Conservation (phyloP, 768 basidiomycete genomes). For the Boletus fagicola region DNA sequence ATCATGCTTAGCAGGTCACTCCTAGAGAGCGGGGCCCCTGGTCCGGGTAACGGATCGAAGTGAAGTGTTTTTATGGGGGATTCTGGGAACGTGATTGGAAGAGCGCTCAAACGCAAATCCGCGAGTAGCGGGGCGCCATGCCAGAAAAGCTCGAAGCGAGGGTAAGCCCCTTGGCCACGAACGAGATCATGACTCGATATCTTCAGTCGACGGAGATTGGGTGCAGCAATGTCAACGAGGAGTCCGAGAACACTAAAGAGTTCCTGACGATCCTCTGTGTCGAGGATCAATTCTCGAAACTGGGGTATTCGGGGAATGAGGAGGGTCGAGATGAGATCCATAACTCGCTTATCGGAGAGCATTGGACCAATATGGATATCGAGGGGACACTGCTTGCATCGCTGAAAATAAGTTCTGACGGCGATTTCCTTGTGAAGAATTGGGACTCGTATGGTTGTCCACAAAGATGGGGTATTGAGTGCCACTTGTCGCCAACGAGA, state of each 20-base stretch:
- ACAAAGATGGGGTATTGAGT: constrained; percentile 35
- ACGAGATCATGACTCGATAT: constrained; percentile 28
- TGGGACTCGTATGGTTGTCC: constrained; percentile 35
- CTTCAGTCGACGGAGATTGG: constrained; percentile 27
- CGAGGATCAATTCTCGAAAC: constrained; percentile 32
- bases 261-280: constrained; percentile 33
- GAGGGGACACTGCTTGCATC: constrained; percentile 33
- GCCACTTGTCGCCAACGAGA: constrained; percentile 37
- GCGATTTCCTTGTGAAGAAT: constrained; percentile 30
- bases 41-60: constrained; percentile 35
- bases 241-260: constrained; percentile 24
- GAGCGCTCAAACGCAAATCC: constrained; percentile 33
- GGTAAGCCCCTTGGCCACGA: constrained; percentile 26
- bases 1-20: constrained; percentile 31
- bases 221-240: constrained; percentile 25
- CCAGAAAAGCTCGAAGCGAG: constrained; percentile 34
- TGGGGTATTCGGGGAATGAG: constrained; percentile 32
- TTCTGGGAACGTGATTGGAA: constrained; percentile 32
- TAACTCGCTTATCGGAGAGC: constrained; percentile 20
- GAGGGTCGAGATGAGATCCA: constrained; percentile 28
- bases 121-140: constrained; percentile 31
- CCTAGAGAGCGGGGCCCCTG: constrained; percentile 27
- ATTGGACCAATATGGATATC: constrained; percentile 33
- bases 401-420: constrained; percentile 30
- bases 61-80: constrained; percentile 33